Evolutionary conservation across 2,329 filamentous ascomycete species (phyloP), one percentile per base, ranked within the genome.

Genomic region (Trichoderma koningii): DNA sequence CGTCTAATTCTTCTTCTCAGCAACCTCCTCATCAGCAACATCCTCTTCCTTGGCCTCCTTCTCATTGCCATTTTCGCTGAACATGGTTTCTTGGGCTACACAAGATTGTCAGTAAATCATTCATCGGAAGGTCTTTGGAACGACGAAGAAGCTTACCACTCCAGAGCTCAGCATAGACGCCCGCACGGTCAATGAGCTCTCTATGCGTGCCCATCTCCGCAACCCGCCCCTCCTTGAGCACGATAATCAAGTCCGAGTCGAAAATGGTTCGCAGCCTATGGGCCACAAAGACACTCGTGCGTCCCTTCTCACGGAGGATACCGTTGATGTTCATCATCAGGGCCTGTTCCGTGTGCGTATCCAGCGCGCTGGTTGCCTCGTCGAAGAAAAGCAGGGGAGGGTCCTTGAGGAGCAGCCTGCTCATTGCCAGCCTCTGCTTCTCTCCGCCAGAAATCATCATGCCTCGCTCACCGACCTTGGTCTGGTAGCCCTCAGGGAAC

Each of bases 361-460:
- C 93, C 41, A 97, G 81, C 1, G 94, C 93, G 55, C 90, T 94
- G 0, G 93, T 97, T 71, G 93, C 94, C 81, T 97, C 93, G 70
- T 97, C 93, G 71, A 97, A 97, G 83, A 97, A 97, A 0, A 97
- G 80, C 30, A 97, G 78, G 1, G 92, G 92, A 3, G 93, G 92
- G 69, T 97, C 91, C 76, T 97, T 97, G 65, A 97, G 82, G 1
- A 97, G 84, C 45, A 97, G 76, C 50, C 93, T 83, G 28, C 91
- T 92, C 26, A 97, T 87, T 0, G 94, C 94, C 12, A 97, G 80
- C 3, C 93, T 87, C 78, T 97, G 93, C 77, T 97, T 97, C 79
- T 97, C 94, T 38, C 93, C 93, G 2, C 92, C 93, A 0, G 91
- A 96, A 51, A 97, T 97, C 93, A 97, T 97, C 86, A 97, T 89